These are phyloP conservation scores for Emergomyces pasteurianus DNA, from an alignment of 2,329 filamentous ascomycete species.

Conservation along the genomic window DNA sequence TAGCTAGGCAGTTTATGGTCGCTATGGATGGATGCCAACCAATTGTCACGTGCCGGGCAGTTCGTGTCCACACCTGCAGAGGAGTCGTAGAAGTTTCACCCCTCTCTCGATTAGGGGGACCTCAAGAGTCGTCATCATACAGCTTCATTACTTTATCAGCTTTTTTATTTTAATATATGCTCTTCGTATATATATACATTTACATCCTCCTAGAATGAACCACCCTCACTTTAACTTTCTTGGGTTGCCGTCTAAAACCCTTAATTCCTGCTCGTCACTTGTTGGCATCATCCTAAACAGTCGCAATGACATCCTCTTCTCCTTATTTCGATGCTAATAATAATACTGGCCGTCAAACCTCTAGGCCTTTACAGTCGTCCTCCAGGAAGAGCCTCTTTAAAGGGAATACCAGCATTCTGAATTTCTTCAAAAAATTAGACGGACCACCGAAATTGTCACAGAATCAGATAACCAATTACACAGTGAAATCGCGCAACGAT, in stretches of 20 bases:
- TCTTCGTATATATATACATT: background rate
- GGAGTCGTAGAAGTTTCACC: too few species aligned
- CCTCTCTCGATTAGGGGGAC: too few species aligned
- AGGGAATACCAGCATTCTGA: slow-evolving; percentile 55
- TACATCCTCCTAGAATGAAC: background rate
- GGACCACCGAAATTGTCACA: slow-evolving; percentile 34
- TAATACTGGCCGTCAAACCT: background rate
- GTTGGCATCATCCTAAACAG: background rate
- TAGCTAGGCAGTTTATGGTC: too few species aligned
- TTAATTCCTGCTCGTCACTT: background rate
- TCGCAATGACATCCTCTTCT: background rate
- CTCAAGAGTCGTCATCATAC: background rate
- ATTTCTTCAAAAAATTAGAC: slow-evolving; percentile 60
- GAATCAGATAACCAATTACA: slow-evolving; percentile 43
- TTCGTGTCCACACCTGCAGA: too few species aligned
- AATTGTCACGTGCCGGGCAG: too few species aligned
- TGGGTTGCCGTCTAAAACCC: background rate
- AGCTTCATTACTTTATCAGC: background rate
- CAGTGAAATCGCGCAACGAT: slow-evolving; percentile 21
- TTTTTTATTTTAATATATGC: too few species aligned
- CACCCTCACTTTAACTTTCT: background rate
- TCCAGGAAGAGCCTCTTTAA: background rate
- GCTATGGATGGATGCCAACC: too few species aligned
- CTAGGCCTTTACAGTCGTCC: background rate
- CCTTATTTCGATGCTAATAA: background rate